Evolutionary conservation across 805 yeast species (phyloP), one percentile per base, ranked within the genome.

Genomic region (Ogataea philodendri): DNA sequence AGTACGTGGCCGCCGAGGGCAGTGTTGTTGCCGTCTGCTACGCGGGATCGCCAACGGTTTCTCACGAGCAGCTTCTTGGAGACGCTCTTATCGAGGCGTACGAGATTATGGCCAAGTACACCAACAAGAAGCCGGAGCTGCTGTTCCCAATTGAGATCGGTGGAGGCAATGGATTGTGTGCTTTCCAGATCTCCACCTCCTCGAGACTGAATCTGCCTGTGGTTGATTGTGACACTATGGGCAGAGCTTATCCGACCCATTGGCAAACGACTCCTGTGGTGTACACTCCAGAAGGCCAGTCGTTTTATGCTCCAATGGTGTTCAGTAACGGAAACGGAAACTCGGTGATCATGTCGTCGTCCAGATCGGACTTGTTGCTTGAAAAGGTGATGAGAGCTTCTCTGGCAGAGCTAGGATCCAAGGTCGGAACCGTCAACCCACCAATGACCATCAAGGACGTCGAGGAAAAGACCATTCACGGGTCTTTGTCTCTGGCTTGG

Each of bases 1-100:
- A 46, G 13, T 49, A 52, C 42, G 43, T 45, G 20, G 52, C 43
- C 5, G 51, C 44, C 9, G 51, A 53, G 9, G 65, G 65, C 11
- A 37, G 46, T 15, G 53, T 61, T 15, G 56, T 60, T 8, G 45
- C 67, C 9, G 60, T 65, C 7, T 57, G 69, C 30, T 60, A 52
- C 42, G 66, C 66, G 11, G 76, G 76, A 0, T 67, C 74, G 1
- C 75, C 76, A 2, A 69, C 74, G 1, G 74, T 70, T 15, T 54
- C 67, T 8, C 52, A 57, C 35, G 76, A 70, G 45, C 67, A 68
- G 39, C 47, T 70, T 9, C 55, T 52, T 24, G 70, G 72, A 2
- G 44, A 57, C 26, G 76, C 65, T 30, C 40, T 69, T 13, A 45
- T 48, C 11, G 57, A 54, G 17, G 51, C 70, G 42, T 40, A 56